Evolutionary conservation across 768 basidiomycete genomes (phyloP), one percentile per base, ranked within the genome.

Genomic region (Macrolepiota dolichaula): DNA sequence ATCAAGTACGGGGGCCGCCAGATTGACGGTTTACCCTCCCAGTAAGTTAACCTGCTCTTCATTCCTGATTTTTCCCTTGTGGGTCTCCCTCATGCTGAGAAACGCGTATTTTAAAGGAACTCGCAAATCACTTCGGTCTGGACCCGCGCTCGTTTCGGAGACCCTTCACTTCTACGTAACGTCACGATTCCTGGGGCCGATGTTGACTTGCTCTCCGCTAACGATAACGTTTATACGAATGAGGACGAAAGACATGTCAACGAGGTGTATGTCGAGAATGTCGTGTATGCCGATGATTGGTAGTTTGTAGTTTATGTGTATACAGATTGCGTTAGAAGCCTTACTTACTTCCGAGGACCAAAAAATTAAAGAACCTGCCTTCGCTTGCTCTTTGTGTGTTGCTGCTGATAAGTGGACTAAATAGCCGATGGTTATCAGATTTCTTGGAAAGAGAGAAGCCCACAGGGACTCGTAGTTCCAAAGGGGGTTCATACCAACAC

Each of bases 1-100:
- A 69, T 70, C 37, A 72, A 73, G 54, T 74, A 75, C 60, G 76
- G 77, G 3, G 76, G 76, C 19, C 66, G 68, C 58, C 75, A 75
- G 69, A 62, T 64, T 40, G 63, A 64, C 32, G 42, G 57, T 24
- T 32, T 64, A 17, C 56, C 63, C 25, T 51, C 24, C 7, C 59
- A 64, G 60, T 64, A 53, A 9, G 63, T 61, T 36, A n/a, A 32
- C 7, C 29, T 32, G 29, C 29, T 32, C 29, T 32, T 35, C 27
- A 38, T 22, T 37, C 22, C 7, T 46, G 44, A n/a, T n/a, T n/a
- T n/a, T n/a, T n/a, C n/a, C n/a, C n/a, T n/a, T n/a, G n/a, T n/a
- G n/a, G n/a, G n/a, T n/a, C n/a, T n/a, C n/a, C n/a, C n/a, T n/a
- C 25, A 51, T 46, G 19, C 56, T 35, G 22, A 49, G 29, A 47